Conservation (phyloP, 768 basidiomycete genomes). For the Collybia sp. region DNA sequence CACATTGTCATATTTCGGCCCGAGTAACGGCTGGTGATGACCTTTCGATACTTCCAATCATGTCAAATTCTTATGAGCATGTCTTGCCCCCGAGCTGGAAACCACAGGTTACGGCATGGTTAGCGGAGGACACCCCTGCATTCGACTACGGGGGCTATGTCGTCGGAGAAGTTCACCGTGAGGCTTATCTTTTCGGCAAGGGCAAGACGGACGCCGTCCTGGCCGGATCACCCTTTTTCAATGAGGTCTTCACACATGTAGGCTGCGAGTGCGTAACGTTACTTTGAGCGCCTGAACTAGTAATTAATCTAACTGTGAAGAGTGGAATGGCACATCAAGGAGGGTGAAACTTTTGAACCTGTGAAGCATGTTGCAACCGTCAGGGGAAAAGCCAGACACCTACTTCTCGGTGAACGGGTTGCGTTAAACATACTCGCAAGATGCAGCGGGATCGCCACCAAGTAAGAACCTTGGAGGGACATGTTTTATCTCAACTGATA, state of each 20-base stretch:
- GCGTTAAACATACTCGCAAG: conserved; percentile 91
- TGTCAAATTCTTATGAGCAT: conserved; percentile 46
- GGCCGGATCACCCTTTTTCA: conserved; percentile 94
- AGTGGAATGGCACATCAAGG: conserved; percentile 89
- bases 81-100: conserved; percentile 96
- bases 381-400: conserved; percentile 78
- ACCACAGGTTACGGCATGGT: conserved; percentile 73
- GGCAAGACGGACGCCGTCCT: conserved; percentile 74
- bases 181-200: conserved; percentile 90
- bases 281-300: background rate
- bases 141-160: conserved; percentile 97
- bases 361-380: conserved; percentile 88
- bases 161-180: conserved; percentile 83
- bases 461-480: conserved; percentile 42
- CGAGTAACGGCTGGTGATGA: too few relatives aligned
- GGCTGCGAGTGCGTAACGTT: conserved; percentile 74
- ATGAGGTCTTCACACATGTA: conserved; percentile 85
- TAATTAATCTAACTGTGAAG: conserved; percentile 31
- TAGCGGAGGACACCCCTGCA: conserved; percentile 90
- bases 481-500: background rate
- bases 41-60: background rate
- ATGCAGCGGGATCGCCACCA: conserved; percentile 95
- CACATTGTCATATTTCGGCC: too few relatives aligned
- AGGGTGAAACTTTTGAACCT: conserved; percentile 80
- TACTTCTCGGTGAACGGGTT: conserved; percentile 89